A percentile compares a stretch with the other conserved stretches of the same genome.
Evolutionary conservation across 805 yeast species (phyloP).

Genomic region (Peterozyma xylosa): DNA sequence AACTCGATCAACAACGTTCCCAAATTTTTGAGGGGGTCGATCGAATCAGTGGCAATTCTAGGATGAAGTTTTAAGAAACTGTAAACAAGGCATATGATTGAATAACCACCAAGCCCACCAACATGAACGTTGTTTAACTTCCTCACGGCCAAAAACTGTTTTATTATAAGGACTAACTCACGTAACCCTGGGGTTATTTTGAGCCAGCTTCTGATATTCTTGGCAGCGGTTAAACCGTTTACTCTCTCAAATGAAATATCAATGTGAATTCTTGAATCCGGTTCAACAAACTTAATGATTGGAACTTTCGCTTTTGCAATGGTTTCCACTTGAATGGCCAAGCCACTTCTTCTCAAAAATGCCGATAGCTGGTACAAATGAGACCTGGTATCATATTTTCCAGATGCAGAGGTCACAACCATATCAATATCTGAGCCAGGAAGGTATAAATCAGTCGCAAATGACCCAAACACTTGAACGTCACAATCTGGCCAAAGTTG

Average conservation of each 20-base stretch:
- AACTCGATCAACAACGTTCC: conserved; percentile 87
- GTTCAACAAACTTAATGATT: conserved; percentile 83
- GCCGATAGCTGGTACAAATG: conserved; percentile 68
- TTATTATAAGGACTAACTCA: conserved; percentile 73
- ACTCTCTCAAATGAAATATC: conserved; percentile 86
- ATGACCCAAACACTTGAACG: conserved; percentile 86
- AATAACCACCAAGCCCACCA: conserved; percentile 93
- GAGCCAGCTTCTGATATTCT: conserved; percentile 69
- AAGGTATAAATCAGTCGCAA: conserved; percentile 84
- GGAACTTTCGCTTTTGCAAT: conserved; percentile 91
- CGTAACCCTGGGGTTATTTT: conserved; percentile 68
- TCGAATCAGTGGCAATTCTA: conserved; percentile 55
- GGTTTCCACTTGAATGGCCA: conserved; percentile 74
- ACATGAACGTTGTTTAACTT: conserved; percentile 78
- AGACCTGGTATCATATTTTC: conserved; percentile 55
- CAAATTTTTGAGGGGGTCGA: conserved; percentile 63
- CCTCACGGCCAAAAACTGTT: conserved; percentile 77
- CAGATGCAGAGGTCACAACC: conserved; percentile 64
- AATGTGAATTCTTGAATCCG: conserved; percentile 59
- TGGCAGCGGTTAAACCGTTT: conserved; percentile 80
- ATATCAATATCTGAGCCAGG: conserved; percentile 96
- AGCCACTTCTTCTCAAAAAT: conserved; percentile 46
- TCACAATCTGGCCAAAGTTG: conserved; percentile 73
- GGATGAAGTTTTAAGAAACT: conserved; percentile 80
- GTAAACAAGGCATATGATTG: conserved; percentile 81